Evolutionary conservation across 2,329 filamentous ascomycete genomes (phyloP), one percentile per base, ranked within the genome.

Genomic region (Penicillium sclerotigenum): DNA sequence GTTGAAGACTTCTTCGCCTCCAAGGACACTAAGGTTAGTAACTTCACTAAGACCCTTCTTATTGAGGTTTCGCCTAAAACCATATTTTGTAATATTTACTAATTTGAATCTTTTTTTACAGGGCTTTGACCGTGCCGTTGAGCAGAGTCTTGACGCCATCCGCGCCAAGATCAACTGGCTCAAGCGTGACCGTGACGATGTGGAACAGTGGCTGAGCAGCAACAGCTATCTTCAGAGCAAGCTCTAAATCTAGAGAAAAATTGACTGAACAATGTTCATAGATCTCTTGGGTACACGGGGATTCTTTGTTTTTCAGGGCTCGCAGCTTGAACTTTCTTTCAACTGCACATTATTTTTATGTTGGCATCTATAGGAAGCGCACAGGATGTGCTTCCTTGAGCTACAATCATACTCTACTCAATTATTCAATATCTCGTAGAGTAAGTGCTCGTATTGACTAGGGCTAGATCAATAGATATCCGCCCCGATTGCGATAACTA

Each of bases 101-200:
- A 57, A 67, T 45, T 28, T 7, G 20, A 9, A 51, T 42, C 20
- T 42, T 54, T 29, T 29, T 29, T 41, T 31, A 9, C 40, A 81
- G 74, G 84, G 91, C 41, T 97, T 91, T 68, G 90, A 96, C 69
- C 87, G 92, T 71, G 87, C 89, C 47, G 79, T 97, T 56, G 90
- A 91, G n/a, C 93, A 97, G 80, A 93, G 88, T 72, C 82, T 88
- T 64, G 93, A 97, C 73, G 82, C 87, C 4, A 88, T 97, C 67
- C 84, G 84, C 59, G 91, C 91, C 53, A 97, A 96, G 84, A 82
- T 87, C 65, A 83, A 86, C 57, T 96, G 90, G 90, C 72, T 95
- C 54, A 77, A 85, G 73, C 84, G 91, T 56, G 92, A 96, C 73
- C 80, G 81, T 41, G 81, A 84, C 28, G 90, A 96, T 73, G 89